Evolutionary conservation across 2,329 filamentous ascomycete genomes (phyloP).

Genomic region (Hypoxylon sp.): DNA sequence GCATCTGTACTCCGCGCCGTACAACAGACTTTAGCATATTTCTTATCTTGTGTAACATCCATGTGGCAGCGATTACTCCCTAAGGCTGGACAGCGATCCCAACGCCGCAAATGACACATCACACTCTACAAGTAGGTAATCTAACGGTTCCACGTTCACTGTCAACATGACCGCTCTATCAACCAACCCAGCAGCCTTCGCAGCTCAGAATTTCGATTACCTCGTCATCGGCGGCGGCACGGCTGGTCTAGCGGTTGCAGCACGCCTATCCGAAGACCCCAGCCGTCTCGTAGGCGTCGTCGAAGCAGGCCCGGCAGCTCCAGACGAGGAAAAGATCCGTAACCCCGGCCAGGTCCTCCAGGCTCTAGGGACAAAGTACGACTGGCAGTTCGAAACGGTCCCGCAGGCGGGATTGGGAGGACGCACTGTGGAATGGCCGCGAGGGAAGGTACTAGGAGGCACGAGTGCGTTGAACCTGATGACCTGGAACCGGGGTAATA

Average conservation of each 20-base stretch:
- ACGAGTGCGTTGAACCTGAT: conserved; percentile 71
- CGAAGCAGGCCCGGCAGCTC: conserved; percentile 56
- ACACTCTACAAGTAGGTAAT: background rate
- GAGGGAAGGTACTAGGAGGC: conserved; percentile 70
- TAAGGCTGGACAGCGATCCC: background rate
- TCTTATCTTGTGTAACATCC: background rate
- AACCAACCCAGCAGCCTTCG: conserved; percentile 16
- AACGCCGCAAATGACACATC: background rate
- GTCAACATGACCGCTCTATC: background rate
- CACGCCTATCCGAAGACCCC: conserved; percentile 60
- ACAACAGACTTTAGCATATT: background rate
- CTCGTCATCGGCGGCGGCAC: conserved; percentile 47
- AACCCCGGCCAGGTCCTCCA: conserved; percentile 55
- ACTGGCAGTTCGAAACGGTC: conserved; percentile 59
- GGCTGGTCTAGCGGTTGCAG: conserved; percentile 47
- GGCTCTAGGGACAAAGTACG: conserved; percentile 53
- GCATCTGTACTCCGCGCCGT: background rate
- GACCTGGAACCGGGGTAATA: conserved; percentile 63
- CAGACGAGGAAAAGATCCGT: conserved; percentile 48
- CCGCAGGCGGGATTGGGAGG: conserved; percentile 56
- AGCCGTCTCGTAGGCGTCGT: conserved; percentile 58
- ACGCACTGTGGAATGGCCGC: conserved; percentile 56
- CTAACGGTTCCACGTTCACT: background rate
- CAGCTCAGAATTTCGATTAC: conserved; percentile 31
- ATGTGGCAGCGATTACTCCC: background rate